Evolutionary conservation across 805 yeast genomes (phyloP).

Genomic region (Yarrowia osloensis): DNA sequence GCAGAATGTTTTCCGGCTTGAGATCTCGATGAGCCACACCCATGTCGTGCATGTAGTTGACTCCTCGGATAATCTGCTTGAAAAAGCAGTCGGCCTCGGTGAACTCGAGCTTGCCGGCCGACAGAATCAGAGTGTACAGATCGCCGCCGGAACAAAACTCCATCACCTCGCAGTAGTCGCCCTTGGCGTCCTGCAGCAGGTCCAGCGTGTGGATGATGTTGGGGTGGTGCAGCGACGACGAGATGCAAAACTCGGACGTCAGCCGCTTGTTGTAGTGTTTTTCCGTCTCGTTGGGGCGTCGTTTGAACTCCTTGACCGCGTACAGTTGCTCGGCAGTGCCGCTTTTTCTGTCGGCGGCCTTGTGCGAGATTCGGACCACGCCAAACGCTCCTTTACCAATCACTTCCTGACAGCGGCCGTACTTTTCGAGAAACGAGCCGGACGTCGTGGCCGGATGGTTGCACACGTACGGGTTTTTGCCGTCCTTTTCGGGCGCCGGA

Average conservation of each 20-base stretch:
- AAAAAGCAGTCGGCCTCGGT: slow-evolving; percentile 85
- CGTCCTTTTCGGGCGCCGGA: slow-evolving; percentile 26
- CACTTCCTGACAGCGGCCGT: slow-evolving; percentile 93
- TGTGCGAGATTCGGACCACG: slow-evolving; percentile 84
- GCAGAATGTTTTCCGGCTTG: slow-evolving; percentile 81
- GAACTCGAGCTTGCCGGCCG: slow-evolving; percentile 55
- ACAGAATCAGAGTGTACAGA: slow-evolving; percentile 59
- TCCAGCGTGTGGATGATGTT: slow-evolving; percentile 79
- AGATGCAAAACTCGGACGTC: slow-evolving; percentile 87
- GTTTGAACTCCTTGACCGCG: slow-evolving; percentile 77
- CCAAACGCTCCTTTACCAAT: slow-evolving; percentile 95
- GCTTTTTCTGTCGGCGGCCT: slow-evolving; percentile 45
- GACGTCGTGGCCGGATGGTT: slow-evolving; percentile 1
- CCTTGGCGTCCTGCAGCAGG: slow-evolving; percentile 70
- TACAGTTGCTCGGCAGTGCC: slow-evolving; percentile 51
- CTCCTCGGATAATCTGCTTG: slow-evolving; percentile 81
- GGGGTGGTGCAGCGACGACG: slow-evolving; percentile 71
- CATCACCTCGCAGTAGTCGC: slow-evolving; percentile 86
- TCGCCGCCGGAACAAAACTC: slow-evolving; percentile 93
- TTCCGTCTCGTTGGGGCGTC: slow-evolving; percentile 59
- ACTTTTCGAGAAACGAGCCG: slow-evolving; percentile 76
- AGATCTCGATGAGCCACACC: slow-evolving; percentile 95
- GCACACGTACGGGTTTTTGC: slow-evolving; percentile 28
- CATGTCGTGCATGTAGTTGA: slow-evolving; percentile 81
- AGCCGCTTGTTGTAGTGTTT: slow-evolving; percentile 66